Conservation (phyloP, 2,329 filamentous ascomycete genomes). For the Madurella mycetomatis region DNA sequence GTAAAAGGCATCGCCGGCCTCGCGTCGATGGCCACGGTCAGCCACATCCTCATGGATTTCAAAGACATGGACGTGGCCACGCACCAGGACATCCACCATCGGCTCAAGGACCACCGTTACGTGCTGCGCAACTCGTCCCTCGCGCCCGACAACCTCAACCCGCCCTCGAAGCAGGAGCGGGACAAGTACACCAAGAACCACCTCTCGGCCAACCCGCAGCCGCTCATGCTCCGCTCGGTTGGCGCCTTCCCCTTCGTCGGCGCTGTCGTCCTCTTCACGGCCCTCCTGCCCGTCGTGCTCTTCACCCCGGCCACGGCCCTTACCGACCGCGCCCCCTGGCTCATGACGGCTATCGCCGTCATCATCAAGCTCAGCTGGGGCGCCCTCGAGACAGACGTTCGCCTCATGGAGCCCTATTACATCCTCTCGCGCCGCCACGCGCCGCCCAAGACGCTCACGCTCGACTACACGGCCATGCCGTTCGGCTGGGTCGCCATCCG, state of each 20-base stretch:
- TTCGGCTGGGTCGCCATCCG: conserved; percentile 61
- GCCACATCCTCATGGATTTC: conserved; percentile 70
- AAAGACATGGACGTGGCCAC: conserved; percentile 65
- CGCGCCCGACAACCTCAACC: conserved; percentile 56
- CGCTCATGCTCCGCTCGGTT: conserved; percentile 59
- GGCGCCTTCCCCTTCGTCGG: conserved; percentile 59
- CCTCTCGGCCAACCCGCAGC: conserved; percentile 59
- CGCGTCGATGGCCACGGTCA: conserved; percentile 69
- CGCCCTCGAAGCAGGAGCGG: conserved; percentile 39
- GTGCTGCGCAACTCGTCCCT: conserved; percentile 66
- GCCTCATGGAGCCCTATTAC: conserved; percentile 72
- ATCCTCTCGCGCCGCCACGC: conserved; percentile 63
- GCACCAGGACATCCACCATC: conserved; percentile 62
- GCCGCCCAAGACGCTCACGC: conserved; percentile 59
- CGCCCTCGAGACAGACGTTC: conserved; percentile 63
- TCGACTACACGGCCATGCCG: conserved; percentile 70
- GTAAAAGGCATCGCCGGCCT: conserved; percentile 70
- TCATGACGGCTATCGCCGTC: conserved; percentile 62
- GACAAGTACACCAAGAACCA: conserved; percentile 47
- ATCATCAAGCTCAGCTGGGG: conserved; percentile 65
- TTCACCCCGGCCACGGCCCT: conserved; percentile 53
- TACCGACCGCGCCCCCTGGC: conserved; percentile 60
- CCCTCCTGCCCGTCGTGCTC: conserved; percentile 57
- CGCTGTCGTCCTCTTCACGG: conserved; percentile 52
- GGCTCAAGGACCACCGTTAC: conserved; percentile 63